Base-by-base conservation (phyloP, 2,329 filamentous ascomycete species). In the Sporothrix variecibatus region DNA sequence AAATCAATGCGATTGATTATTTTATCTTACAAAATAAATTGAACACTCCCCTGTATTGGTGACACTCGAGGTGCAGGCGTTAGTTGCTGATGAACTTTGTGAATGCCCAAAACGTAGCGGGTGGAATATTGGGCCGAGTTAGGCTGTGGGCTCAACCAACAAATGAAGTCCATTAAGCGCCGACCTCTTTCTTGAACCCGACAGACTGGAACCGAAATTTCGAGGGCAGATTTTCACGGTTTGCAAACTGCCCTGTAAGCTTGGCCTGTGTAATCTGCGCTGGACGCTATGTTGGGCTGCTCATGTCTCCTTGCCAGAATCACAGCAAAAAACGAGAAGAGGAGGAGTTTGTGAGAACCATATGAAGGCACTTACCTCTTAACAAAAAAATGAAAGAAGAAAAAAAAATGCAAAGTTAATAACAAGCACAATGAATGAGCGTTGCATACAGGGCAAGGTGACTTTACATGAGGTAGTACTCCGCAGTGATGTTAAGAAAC, bases 141-240 rank as follows among this genome's bases (percentile, higher is more conserved):
- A 73, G 40, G 60, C 60, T 71, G 46, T 31, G 40, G 53, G 31
- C 31, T 65, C 38, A 58, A 34, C 72, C 74, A 76, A 75, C 75
- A 72, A 65, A 68, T 58, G 51, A 20, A 58, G 58, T 28, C 51
- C 9, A n/a, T 77, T 76, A 75, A 76, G 76, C 76, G 76, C 76
- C 74, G 73, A 60, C 58, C 12, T 69, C 31, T 23, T 5, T 65
- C 40, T 71, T 2, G 26, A 72, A 68, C 75, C 76, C 76, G 74
- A 73, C 67, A 53, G 74, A 15, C 73, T 74, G 76, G 76, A 76
- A 75, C 51, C 73, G 73, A 76, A 74, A 73, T 75, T 73, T 72
- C 58, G 40, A 56, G 56, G 69, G 26, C 40, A 38, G 56, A n/a
- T 67, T 60, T 51, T 60, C 9, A n/a, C 46, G 43, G 8, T 53